Conservation (phyloP, 768 basidiomycete species). For the Mycena floridula region DNA sequence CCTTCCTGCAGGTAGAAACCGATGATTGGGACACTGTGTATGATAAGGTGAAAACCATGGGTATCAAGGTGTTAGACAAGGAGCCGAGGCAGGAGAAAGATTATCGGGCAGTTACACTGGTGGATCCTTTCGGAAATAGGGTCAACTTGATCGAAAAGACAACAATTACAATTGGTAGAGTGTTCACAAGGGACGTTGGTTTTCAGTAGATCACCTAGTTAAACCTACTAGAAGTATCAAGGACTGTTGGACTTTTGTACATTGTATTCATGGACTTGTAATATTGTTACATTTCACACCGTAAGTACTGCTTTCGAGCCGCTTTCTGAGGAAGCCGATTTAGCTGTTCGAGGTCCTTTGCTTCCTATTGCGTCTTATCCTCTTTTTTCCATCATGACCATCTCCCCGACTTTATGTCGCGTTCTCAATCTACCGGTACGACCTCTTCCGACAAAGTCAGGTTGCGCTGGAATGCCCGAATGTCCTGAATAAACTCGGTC, state of each 20-base stretch:
- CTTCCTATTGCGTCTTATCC: no score
- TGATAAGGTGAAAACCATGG: constrained; percentile 3
- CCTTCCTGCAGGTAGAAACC: constrained; percentile 6
- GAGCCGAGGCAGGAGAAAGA: constrained; percentile 5
- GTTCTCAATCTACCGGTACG: no score
- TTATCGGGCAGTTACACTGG: constrained; percentile 4
- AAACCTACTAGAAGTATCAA: background rate
- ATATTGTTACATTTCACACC: no score
- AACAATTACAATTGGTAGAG: constrained; percentile 4
- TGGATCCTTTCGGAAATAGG: constrained; percentile 5
- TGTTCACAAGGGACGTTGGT: constrained; percentile 4
- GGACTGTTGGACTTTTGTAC: background rate
- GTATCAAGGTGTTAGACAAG: constrained; percentile 4
- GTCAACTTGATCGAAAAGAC: constrained; percentile 8
- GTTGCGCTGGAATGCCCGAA: constrained; percentile 56
- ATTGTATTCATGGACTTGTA: no score
- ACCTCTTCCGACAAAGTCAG: constrained; percentile 47
- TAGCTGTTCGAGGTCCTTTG: no score
- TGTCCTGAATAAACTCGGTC: constrained; percentile 48
- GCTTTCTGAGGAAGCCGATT: no score
- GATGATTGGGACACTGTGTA: constrained; percentile 8
- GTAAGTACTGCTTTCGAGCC: no score
- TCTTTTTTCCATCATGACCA: no score
- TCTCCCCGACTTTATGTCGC: no score
- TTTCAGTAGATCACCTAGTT: constrained; percentile 15